phyloP scores from a whole-genome alignment of 108 stramenopile species.

The Fragilaria radians region DNA sequence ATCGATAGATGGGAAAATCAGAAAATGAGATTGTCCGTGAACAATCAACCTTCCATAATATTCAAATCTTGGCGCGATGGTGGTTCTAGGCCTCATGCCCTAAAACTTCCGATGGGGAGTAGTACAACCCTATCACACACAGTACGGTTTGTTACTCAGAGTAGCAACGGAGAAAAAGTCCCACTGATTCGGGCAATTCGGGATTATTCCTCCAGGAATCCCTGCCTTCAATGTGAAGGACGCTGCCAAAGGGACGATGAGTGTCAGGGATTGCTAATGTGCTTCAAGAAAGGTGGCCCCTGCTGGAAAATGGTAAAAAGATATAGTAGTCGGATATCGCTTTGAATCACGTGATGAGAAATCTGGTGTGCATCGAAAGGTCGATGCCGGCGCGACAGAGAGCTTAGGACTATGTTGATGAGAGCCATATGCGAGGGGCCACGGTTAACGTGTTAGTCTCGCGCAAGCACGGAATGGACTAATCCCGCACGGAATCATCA shows the following conservation, averaged over 20 bases:
- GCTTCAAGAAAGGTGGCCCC: background rate
- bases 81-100: background rate
- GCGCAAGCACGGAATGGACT: too few species aligned
- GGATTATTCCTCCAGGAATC: background rate
- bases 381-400: too few species aligned
- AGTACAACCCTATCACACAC: background rate
- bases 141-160: background rate
- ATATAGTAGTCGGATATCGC: too few species aligned
- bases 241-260: background rate
- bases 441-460: too few species aligned
- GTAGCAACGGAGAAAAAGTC: background rate
- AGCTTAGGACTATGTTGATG: too few species aligned
- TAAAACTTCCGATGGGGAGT: background rate
- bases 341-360: too few species aligned
- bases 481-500: too few species aligned
- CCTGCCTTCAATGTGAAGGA: background rate
- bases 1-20: constrained; percentile 21
- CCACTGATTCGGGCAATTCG: background rate
- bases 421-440: too few species aligned
- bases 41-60: constrained; percentile 7
- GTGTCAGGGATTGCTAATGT: background rate
- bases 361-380: too few species aligned
- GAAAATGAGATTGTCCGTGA: constrained; percentile 8
- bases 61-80: constrained; percentile 12
- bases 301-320: too few species aligned